Evolutionary conservation across 371 early-diverging fungal genomes (phyloP), one percentile per base, ranked within the genome.

Genomic region (Sporodiniella umbellata): DNA sequence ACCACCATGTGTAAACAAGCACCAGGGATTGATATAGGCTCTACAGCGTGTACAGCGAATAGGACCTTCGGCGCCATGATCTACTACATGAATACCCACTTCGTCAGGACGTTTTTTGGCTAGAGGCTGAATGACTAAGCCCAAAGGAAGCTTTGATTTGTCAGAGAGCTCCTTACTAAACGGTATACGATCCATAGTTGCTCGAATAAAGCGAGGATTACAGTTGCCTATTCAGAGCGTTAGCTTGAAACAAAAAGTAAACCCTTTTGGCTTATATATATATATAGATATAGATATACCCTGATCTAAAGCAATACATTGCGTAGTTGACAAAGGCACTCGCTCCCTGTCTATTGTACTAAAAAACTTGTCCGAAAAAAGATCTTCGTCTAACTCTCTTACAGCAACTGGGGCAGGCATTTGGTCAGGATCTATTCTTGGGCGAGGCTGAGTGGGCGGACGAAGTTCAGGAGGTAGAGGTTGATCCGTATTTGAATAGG

Each of bases 391-490:
- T 8, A 73, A 70, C 31, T 87, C 85, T 48, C 95, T 91, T 22
- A 95, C 95, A 23, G 83, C 81, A 2, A 94, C 84, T 14, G 95
- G 95, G 8, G 93, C 88, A 8, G 99, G 99, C 66, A 98, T 92
- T 61, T 95, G 93, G 66, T 92, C 87, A 4, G 97, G 96, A 62
- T 98, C 95, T 43, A 98, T 95, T 22, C 87, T 79, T 5, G 82
- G 82, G 24, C 75, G 75, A 24, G 83, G 75, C 42, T 83, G 78
- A 7, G 62, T 66, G 15, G 72, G 74, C 12, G 74, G 72, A 23
- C 64, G 58, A 5, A 58, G 38, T 19, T 63, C 60, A n/a, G 70
- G 57, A 28, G 74, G 70, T 18, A 74, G 33, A 22, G 64, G 68
- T 33, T 74, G 74, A 3, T 51, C 51, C 0, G 69, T 50, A 19